A percentile compares a stretch with the other conserved stretches of the same genome.
phyloP scores from a whole-genome alignment of 176 grass and related monocot genomes.

The Phragmites australis region DNA sequence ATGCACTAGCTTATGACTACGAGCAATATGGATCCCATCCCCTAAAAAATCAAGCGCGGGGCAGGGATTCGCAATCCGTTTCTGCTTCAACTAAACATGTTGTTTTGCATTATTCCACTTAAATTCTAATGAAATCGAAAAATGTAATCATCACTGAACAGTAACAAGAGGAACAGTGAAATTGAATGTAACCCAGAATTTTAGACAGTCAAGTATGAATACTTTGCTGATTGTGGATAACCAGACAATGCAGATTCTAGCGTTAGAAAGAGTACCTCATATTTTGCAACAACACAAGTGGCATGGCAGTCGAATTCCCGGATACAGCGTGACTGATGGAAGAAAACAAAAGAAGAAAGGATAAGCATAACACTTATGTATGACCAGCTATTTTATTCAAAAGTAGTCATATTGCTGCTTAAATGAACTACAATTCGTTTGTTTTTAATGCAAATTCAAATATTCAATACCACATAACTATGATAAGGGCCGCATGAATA shows the following conservation, averaged over 20 bases:
- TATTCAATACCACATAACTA: neutral
- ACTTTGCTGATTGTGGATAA: neutral
- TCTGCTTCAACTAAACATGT: slow-evolving; percentile 9
- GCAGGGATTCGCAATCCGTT: neutral
- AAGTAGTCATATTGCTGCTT: neutral
- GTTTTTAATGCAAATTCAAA: neutral
- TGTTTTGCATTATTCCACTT: neutral
- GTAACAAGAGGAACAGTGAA: neutral
- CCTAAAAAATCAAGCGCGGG: neutral
- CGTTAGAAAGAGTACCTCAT: slow-evolving; percentile 69
- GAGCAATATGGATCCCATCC: neutral
- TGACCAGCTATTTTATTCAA: slow-evolving; percentile 15
- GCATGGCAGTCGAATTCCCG: slow-evolving; percentile 91
- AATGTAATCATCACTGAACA: neutral
- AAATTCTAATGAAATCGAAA: neutral
- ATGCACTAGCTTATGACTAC: slow-evolving; percentile 24
- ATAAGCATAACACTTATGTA: slow-evolving; percentile 1
- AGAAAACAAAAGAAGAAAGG: slow-evolving; percentile 6
- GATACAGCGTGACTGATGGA: slow-evolving; percentile 69
- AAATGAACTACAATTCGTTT: neutral
- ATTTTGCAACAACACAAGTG: slow-evolving; percentile 84
- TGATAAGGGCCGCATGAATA: neutral
- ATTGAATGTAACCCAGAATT: neutral
- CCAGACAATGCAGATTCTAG: neutral
- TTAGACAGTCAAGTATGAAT: neutral